Evolutionary conservation across 208 protist genomes (phyloP), one percentile per base, ranked within the genome.

Genomic region (Vickermania ingenoplastis): DNA sequence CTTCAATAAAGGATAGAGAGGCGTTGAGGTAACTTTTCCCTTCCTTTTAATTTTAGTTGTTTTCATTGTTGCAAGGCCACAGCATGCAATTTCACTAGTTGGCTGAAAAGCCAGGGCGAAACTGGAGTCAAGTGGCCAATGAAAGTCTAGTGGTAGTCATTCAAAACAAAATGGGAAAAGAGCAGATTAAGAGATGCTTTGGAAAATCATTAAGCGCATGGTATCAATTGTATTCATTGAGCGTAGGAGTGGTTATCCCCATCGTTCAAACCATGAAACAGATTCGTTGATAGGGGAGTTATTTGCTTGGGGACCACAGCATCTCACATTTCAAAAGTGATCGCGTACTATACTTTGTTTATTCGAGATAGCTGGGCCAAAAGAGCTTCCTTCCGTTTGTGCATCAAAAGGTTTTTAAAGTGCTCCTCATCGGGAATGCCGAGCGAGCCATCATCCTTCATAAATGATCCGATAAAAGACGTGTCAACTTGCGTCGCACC

Each of bases 341-440:
- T n/a, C n/a, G n/a, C n/a, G n/a, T n/a, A n/a, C n/a, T n/a, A n/a
- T n/a, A n/a, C n/a, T n/a, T n/a, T n/a, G n/a, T n/a, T n/a, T n/a
- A n/a, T n/a, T n/a, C n/a, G n/a, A n/a, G n/a, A n/a, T n/a, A 54
- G 13, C 11, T 13, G 21, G 7, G 5, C n/a, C 21, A 17, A 13
- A 27, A 54, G 22, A 25, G 50, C 11, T 54, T 54, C 36, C 36
- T 45, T 45, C 17, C 36, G 7, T 54, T 54, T 54, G 11, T 54
- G 5, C n/a, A 54, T 25, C 7, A 45, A 21, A 26, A 54, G 50
- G 22, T 25, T 25, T 25, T 26, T 28, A 26, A 54, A 54, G 7
- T 54, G 50, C 50, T 54, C 50, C 23, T 26, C 24, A 54, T 54
- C 13, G 5, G 50, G 50, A 17, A 26, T 7, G 36, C n/a, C n/a